phyloP scores from a whole-genome alignment of 2,329 filamentous ascomycete genomes.

The Cytospora mali region DNA sequence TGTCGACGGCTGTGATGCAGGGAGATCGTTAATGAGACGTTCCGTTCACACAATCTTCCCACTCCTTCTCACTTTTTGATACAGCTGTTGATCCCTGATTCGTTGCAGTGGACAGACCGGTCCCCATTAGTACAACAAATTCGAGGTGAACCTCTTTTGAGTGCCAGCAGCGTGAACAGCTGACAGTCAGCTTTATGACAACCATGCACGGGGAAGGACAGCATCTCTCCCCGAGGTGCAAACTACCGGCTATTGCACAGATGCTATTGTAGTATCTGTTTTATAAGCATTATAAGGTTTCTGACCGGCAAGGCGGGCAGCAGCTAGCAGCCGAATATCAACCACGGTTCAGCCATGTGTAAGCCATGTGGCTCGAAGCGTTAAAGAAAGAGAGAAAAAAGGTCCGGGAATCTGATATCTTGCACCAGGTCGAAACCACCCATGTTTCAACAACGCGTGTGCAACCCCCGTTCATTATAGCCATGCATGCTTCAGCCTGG shows the following conservation, averaged over 20 bases:
- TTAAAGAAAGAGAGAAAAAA: constrained; percentile 1
- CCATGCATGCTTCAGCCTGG: neutral
- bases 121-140: neutral
- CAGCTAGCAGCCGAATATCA: neutral
- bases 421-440: constrained; percentile 9
- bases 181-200: neutral
- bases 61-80: neutral
- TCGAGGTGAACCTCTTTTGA: neutral
- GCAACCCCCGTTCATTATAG: neutral
- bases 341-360: constrained; percentile 14
- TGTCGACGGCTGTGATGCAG: constrained; percentile 15
- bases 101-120: neutral
- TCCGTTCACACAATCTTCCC: constrained; percentile 8
- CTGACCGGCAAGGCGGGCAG: constrained; percentile 16
- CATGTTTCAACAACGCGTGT: neutral
- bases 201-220: neutral
- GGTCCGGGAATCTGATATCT: neutral
- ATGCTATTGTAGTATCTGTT: neutral
- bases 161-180: constrained; percentile 2
- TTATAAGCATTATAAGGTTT: neutral
- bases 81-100: constrained; percentile 4
- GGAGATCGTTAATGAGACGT: constrained; percentile 11
- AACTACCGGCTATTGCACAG: neutral
- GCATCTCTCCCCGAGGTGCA: neutral
- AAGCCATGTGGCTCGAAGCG: constrained; percentile 23